Base-by-base conservation (phyloP, 495 filamentous ascomycete species). In the Neurospora tetraspora region DNA sequence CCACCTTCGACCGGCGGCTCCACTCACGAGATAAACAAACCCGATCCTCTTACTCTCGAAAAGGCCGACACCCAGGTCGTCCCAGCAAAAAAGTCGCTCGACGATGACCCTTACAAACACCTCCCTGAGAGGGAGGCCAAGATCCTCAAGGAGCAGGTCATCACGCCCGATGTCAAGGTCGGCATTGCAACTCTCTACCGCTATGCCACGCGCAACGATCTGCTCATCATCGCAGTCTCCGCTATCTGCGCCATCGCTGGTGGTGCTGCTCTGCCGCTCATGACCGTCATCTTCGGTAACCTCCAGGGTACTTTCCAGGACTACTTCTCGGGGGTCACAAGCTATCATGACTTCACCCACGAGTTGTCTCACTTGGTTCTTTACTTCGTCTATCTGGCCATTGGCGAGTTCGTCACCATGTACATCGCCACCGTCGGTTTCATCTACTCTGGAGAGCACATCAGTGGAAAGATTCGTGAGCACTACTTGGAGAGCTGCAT, bases 381-480 rank as follows among this genome's bases (percentile, higher is more conserved):
- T 20, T 98, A 97, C 77, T 97, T 97, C 71, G 82, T 98, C 14
- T 98, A 97, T 78, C 87, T 98, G 47, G 96, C 89, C 36, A 90
- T 98, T 70, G 94, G 84, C 69, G 92, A 97, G 78, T 97, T 97
- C 73, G 81, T 92, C 37, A 90, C 89, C 1, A 85, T 94, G 68
- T 98, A 97, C 78, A 81, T 94, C 71, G 87, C 89, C 27, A 97
- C 93, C 1, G 90, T 95, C 31, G 93, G 92, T 5, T 98, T 96
- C 83, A 96, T 97, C 77, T 97, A 98, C 78, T 93, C 92, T 0
- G 96, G 95, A 71, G 96, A 98, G 80, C 91, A 96, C 76, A 87
- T 95, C 77, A 90, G 91, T 34, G 89, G 89, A 74, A 94, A 94
- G 83, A 93, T 97, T 75, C 89, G 94, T 65, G 89, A 93, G 78